Base-by-base conservation (phyloP, 2,329 filamentous ascomycete genomes). In the Stachybotrys chlorohalonatus region DNA sequence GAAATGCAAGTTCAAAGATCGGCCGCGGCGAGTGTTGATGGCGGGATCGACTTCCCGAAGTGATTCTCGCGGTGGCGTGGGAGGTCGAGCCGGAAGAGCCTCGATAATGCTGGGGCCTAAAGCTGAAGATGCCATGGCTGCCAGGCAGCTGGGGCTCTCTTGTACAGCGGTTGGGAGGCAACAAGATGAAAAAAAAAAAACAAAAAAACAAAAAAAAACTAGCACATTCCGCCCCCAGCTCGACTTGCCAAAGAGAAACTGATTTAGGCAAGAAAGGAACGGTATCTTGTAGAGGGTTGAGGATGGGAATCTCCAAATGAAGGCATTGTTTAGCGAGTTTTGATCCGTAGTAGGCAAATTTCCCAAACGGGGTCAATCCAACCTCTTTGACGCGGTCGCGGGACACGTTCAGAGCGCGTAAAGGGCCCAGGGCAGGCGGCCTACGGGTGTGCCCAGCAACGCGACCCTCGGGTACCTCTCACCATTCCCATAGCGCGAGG, bases 51-150 rank as follows among this genome's bases (percentile, higher is more conserved):
- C 54, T 47, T 75, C 73, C 61, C 67, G 66, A 32, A 67, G 70
- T 42, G 76, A 71, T 65, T 82, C 81, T 61, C 78, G 79, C n/a
- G 84, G 84, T 50, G 85, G 84, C 39, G 84, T 88, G n/a, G 85
- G 84, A 31, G 84, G 84, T 68, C 83, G 78, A 57, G 80, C 68
- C 58, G 77, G 73, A 53, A 84, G 72, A 55, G 75, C 73, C 58
- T 82, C 78, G 62, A 84, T 71, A 62, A 75, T 52, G 36, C 57
- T 62, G 57, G 67, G 59, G 61, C 66, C 68, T 66, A 64, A 57
- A 59, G 67, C 69, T 68, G 69, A 69, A 72, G 70, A 73, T 71
- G 70, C 69, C 69, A 73, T 73, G 68, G 64, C 70, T 68, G 66
- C 64, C 56, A 67, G 63, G 69, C 70, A 70, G 69, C 69, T 59